Percentiles rank a stretch among this genome's conserved stretches.
These are phyloP conservation scores for Antrodiella citrinella DNA, from an alignment of 768 basidiomycete species.

Conservation along the genomic window DNA sequence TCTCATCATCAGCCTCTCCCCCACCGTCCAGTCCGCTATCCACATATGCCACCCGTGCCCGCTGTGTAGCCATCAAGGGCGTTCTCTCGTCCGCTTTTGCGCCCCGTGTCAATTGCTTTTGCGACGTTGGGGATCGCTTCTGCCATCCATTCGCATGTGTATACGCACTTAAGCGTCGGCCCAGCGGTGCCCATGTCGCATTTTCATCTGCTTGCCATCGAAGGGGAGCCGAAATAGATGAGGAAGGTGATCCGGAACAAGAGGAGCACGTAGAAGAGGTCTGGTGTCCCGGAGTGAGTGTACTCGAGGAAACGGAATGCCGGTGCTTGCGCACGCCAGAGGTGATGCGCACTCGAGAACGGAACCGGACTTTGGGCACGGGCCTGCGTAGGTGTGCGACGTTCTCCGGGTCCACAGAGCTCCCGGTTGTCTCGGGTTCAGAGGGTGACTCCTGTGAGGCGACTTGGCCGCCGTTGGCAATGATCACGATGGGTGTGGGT, in stretches of 20 bases:
- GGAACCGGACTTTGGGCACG: conserved; percentile 48
- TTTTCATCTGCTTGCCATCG: conserved; percentile 45
- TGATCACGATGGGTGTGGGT: conserved; percentile 17
- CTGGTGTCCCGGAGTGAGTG: conserved; percentile 6
- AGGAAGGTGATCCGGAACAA: conserved; percentile 58
- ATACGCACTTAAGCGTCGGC: conserved; percentile 39
- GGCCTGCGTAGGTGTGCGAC: conserved; percentile 1
- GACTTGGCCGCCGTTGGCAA: conserved; percentile 7
- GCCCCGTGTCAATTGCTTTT: conserved; percentile 13
- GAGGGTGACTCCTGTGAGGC: not conserved
- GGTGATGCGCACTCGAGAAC: conserved; percentile 70
- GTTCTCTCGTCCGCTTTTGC: conserved; percentile 29
- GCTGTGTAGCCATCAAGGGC: conserved; percentile 22
- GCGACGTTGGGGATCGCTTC: conserved; percentile 3
- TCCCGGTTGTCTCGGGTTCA: conserved; percentile 5
- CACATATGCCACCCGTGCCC: conserved; percentile 15
- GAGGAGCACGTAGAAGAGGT: conserved; percentile 38
- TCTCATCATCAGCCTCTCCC: conserved; percentile 13
- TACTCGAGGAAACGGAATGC: conserved; percentile 11
- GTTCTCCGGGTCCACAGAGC: not conserved
- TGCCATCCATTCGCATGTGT: conserved; percentile 13
- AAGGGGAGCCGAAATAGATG: conserved; percentile 76
- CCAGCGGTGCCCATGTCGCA: conserved; percentile 52
- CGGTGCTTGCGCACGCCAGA: conserved; percentile 53
- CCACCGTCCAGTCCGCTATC: conserved; percentile 11